These are phyloP conservation scores for Physcia stellaris DNA, from an alignment of 495 filamentous ascomycete species.

Conservation along the genomic window DNA sequence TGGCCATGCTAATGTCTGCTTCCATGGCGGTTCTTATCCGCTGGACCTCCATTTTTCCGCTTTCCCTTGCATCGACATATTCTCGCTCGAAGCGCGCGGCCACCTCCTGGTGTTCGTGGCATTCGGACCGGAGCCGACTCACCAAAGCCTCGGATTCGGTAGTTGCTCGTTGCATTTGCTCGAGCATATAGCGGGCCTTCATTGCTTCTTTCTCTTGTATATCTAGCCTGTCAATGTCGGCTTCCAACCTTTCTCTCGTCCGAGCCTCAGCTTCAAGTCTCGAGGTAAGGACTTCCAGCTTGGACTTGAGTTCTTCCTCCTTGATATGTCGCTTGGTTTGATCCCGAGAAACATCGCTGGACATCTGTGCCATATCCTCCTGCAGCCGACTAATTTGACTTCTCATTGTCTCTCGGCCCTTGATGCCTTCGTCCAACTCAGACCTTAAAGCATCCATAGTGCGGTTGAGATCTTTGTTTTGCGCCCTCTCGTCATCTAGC, in stretches of 20 bases:
- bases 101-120: conserved; percentile 43
- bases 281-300: conserved; percentile 66
- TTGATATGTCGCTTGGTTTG: conserved; percentile 59
- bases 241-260: conserved; percentile 65
- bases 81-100: conserved; percentile 67
- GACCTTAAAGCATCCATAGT: conserved; percentile 52
- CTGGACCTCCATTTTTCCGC: conserved; percentile 60
- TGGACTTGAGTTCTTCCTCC: conserved; percentile 58
- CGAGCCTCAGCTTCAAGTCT: conserved; percentile 62
- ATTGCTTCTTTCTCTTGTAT: conserved; percentile 57
- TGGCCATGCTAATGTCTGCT: conserved; percentile 64
- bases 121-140: conserved; percentile 52
- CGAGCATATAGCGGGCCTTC: conserved; percentile 36
- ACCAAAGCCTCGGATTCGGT: conserved; percentile 50
- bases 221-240: conserved; percentile 64
- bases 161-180: conserved; percentile 41
- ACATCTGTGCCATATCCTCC: conserved; percentile 67
- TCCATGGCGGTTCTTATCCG: conserved; percentile 66
- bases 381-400: conserved; percentile 70
- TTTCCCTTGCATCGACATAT: conserved; percentile 66
- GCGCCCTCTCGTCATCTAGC: conserved; percentile 36
- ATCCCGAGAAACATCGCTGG: conserved; percentile 62
- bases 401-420: conserved; percentile 62
- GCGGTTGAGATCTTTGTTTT: conserved; percentile 47
- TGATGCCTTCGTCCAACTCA: conserved; percentile 75